Conservation (phyloP, 805 yeast genomes). For the Suhomyces vadensis region DNA sequence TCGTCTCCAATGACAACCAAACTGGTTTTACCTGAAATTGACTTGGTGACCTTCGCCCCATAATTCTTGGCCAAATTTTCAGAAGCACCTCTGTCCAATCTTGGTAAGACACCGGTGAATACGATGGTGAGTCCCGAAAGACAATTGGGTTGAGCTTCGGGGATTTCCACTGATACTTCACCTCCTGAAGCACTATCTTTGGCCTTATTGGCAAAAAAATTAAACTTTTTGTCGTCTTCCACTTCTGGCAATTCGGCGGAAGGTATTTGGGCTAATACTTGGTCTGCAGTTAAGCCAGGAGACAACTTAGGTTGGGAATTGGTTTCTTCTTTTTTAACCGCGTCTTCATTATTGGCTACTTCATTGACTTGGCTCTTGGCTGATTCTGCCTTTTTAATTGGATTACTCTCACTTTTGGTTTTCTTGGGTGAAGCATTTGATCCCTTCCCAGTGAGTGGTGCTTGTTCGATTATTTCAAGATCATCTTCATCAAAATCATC, state of each 20-base stretch:
- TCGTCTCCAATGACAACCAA: slow-evolving; percentile 91
- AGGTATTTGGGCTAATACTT: slow-evolving; percentile 62
- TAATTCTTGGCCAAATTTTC: slow-evolving; percentile 77
- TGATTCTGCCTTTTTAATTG: background rate
- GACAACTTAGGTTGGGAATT: too few species aligned
- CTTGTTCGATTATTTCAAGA: background rate
- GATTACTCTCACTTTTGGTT: background rate
- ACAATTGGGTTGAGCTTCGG: slow-evolving; percentile 85
- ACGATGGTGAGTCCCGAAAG: slow-evolving; percentile 86
- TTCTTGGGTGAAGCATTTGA: background rate
- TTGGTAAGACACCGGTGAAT: slow-evolving; percentile 87
- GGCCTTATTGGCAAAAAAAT: slow-evolving; percentile 43
- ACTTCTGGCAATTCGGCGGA: slow-evolving; percentile 69
- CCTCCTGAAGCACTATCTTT: slow-evolving; percentile 17
- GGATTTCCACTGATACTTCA: slow-evolving; percentile 48
- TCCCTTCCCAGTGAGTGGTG: background rate
- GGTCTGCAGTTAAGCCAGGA: slow-evolving; percentile 27
- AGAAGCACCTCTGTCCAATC: slow-evolving; percentile 71
- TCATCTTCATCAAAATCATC: slow-evolving; percentile 8
- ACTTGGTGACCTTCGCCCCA: slow-evolving; percentile 88
- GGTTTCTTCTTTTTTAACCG: background rate
- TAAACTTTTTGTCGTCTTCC: slow-evolving; percentile 57
- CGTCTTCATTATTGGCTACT: background rate
- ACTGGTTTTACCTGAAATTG: slow-evolving; percentile 82
- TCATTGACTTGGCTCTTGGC: slow-evolving; percentile 5